Base-by-base conservation (phyloP, 345 rosid genomes). In the Moricandia moricandioides region DNA sequence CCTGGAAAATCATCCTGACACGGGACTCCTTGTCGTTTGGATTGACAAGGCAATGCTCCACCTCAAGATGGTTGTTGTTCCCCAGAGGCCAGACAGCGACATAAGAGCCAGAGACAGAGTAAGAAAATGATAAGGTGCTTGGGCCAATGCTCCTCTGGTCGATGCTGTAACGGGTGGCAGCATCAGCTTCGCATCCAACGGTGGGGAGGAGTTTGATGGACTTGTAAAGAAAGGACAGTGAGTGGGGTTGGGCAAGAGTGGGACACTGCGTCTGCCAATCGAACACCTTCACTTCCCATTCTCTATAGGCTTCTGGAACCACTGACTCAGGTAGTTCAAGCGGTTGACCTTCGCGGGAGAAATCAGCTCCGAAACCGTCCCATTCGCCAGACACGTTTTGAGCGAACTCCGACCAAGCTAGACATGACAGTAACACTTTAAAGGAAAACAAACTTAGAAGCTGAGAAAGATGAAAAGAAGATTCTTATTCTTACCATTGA, bases 191-290 rank as follows among this genome's bases (percentile, higher is more conserved):
- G 47, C 99, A 95, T 45, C 99, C 99, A 11, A 95, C 99, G 1
- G 99, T 95, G 9, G 99, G 99, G 34, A 91, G 97, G 51, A 95
- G 84, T 65, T 90, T 88, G 79, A 95, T 89, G 68, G 76, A 81
- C 72, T 84, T 91, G 85, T 84, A 90, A 27, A 75, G 70, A 74
- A 95, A 67, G 60, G 69, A 16, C 10, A 51, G 69, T 56, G 80
- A 70, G 73, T 79, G 69, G 7, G 85, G 82, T 10, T 79, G 79
- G 61, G 97, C 97, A 34, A 90, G 91, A 35, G 97, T 90, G 21
- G 97, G 97, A 74, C 99, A 95, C 65, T 92, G 99, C 49, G 97
- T 95, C 82, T 95, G 99, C 99, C 99, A 95, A 74, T 95, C 99
- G 60, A 85, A 88, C 72, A 95, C 96, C 14, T 84, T 82, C 54